Conservation (phyloP, 345 rosid genomes). For the Eucalyptus polyanthemos region DNA sequence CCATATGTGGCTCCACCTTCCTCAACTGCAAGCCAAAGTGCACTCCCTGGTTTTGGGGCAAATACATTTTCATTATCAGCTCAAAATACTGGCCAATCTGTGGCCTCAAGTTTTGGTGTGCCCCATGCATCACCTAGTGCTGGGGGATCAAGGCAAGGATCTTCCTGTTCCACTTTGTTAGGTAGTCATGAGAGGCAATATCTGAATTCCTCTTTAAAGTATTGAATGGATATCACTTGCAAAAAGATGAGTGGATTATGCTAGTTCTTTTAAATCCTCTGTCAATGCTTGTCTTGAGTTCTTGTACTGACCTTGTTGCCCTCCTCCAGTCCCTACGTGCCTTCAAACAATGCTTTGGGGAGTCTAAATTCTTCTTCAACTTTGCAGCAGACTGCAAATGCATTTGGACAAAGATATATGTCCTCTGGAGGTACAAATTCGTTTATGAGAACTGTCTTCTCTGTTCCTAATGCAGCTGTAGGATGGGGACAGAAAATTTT, state of each 20-base stretch:
- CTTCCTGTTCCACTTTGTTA: background rate
- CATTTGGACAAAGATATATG: background rate
- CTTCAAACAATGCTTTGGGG: conserved; percentile 22
- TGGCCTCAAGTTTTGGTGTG: conserved; percentile 38
- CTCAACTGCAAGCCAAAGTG: conserved; percentile 2
- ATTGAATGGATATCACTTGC: background rate
- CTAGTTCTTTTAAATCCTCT: background rate
- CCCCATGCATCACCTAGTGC: background rate
- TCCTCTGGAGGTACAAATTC: conserved; percentile 12
- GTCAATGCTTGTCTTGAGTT: background rate
- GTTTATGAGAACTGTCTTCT: background rate
- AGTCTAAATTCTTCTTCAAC: conserved; percentile 28
- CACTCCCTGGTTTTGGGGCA: conserved; percentile 13
- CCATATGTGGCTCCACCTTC: conserved; percentile 34
- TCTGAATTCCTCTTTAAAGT: background rate
- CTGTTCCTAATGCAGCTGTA: background rate
- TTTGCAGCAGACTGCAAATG: conserved; percentile 19
- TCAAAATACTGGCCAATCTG: conserved; percentile 30
- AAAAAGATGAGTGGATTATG: background rate
- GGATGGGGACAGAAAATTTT: background rate
- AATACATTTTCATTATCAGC: conserved; percentile 12
- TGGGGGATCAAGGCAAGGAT: background rate
- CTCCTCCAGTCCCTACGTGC: background rate
- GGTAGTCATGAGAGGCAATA: background rate
- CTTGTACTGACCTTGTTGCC: background rate